Base-by-base conservation (phyloP, 1,284 basidiomycete species). In the Irpex sp. region DNA sequence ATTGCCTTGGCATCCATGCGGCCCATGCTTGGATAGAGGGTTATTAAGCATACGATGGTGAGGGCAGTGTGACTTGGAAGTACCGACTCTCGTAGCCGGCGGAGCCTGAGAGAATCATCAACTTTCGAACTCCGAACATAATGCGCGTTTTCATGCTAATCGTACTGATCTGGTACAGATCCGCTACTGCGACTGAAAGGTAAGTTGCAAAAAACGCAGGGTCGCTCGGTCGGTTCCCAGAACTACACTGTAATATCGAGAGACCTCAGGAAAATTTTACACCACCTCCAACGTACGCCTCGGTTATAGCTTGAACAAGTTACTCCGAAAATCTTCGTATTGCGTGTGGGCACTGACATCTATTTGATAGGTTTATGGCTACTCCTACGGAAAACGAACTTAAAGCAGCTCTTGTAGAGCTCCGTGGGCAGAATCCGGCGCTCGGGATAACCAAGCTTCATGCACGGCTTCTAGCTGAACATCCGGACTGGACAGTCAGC, bases 401-500 rank as follows among this genome's bases (percentile, higher is more conserved):
- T 54, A 76, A 76, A 48, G 26, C 69, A 0, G 77, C 76, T 2
- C 73, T 85, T 26, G 65, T 75, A 5, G 62, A 69, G 1, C 74
- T 86, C 6, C 78, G 86, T 66, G 73, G 75, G n/a, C 75, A 78
- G 38, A 80, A 92, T 60, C 86, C 91, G 0, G 74, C 80, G 0
- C 79, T 92, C 15, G 93, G 93, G 1, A 84, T 91, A 44, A 69
- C 81, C 3, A 94, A 93, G 76, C 79, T 93, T 1, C 88, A 92
- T 64, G 78, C 82, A 1, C 78, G 85, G 9, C 76, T 94, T 15
- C 82, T 90, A 37, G 72, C 79, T 5, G 76, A 78, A 4, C 77
- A 90, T 67, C 83, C 89, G 1, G 78, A 82, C 19, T 94, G 92
- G 92, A 74, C 81, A 0, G 89, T 94, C 65, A 91, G 89, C 73